Percentiles rank a stretch among this genome's conserved stretches.
These are phyloP conservation scores for Fusarium liriodendri DNA, from an alignment of 2,329 filamentous ascomycete genomes.

Conservation along the genomic window DNA sequence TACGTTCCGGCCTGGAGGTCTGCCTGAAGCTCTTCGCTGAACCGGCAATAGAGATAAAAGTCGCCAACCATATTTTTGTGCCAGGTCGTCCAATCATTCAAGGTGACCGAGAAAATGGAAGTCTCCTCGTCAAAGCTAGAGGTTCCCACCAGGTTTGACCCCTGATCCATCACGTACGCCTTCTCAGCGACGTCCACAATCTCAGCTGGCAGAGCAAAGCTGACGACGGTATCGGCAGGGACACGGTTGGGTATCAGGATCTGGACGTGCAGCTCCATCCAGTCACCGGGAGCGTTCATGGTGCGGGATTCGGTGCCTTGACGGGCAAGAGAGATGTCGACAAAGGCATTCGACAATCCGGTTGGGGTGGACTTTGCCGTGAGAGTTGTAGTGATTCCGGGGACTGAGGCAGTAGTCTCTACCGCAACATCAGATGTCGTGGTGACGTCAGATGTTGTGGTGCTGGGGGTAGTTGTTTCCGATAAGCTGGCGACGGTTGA, in stretches of 20 bases:
- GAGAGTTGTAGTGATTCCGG: background rate
- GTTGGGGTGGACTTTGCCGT: background rate
- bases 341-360: background rate
- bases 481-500: background rate
- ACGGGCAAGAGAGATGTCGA: background rate
- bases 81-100: slow-evolving; percentile 6
- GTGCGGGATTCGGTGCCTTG: background rate
- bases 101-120: background rate
- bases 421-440: background rate
- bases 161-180: background rate
- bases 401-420: background rate
- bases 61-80: slow-evolving; percentile 14
- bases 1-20: background rate
- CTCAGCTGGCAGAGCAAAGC: slow-evolving; percentile 13
- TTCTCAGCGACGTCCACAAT: slow-evolving; percentile 18
- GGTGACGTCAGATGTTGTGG: background rate
- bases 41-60: slow-evolving; percentile 19
- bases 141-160: background rate
- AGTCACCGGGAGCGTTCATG: background rate
- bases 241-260: background rate
- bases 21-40: background rate
- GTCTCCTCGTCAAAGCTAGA: background rate
- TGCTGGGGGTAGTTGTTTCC: background rate
- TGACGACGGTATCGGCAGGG: background rate
- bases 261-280: background rate